Base-by-base conservation (phyloP, 768 basidiomycete species). In the Trametes cinnabarina region DNA sequence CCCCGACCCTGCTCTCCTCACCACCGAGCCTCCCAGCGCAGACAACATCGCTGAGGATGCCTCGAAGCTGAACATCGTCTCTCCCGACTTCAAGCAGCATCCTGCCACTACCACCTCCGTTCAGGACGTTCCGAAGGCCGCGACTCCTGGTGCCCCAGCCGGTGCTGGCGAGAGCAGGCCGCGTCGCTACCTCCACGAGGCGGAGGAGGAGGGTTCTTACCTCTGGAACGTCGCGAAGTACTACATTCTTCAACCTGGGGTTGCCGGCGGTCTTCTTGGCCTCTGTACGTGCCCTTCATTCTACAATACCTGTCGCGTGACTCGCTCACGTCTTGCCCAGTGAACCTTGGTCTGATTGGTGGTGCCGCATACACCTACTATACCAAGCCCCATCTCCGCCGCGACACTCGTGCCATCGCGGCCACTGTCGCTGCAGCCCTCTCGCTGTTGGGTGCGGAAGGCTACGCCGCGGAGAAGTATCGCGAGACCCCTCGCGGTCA, bases 221-320 rank as follows among this genome's bases (percentile, higher is more conserved):
- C 63, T 83, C 11, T 86, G 81, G 80, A 72, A 77, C 9, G 61
- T 76, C 23, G 70, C 79, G 4, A 84, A 83, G 62, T 71, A 79
- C 26, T 77, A 80, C 63, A 64, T 90, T 23, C 72, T 90, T 57
- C 78, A 82, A 26, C 88, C 89, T 14, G 82, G 83, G 23, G 82
- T 88, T 49, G 84, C 85, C 10, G 87, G 90, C 25, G 89, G 90
- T 41, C 73, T 90, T 26, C 63, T 91, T 59, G 88, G 88, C 41
- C 68, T 91, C 43, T 78, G 89, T 88, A 62, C 17, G 81, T 75
- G 8, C 28, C 25, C 28, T 42, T 14, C 50, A 11, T 54, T 51
- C 34, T n/a, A 15, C 30, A 23, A 19, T 25, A 20, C 28, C 12
- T 34, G 22, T 50, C 30, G 35, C 37, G 48, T 44, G 53, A 55